Conservation (phyloP, 108 stramenopile species). For the Heterococcus sp. region DNA sequence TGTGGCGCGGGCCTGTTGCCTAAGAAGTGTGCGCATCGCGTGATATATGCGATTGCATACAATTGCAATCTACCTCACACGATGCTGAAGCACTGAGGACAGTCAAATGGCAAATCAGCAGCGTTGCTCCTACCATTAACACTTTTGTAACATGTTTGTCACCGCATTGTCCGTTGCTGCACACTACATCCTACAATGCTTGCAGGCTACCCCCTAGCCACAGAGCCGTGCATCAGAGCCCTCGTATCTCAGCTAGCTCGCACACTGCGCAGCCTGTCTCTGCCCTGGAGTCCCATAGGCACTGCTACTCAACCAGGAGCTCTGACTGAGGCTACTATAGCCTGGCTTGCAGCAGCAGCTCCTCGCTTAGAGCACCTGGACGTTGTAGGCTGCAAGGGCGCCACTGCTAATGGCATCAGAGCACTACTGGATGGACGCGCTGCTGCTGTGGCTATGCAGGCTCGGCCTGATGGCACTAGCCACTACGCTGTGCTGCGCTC, state of each 20-base stretch:
- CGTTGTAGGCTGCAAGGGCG: not conserved
- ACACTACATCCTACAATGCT: not conserved
- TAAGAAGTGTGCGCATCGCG: too few species aligned
- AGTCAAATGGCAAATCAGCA: not conserved
- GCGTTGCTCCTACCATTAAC: not conserved
- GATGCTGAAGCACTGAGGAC: too few species aligned
- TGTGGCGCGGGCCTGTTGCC: too few species aligned
- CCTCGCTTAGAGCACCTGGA: not conserved
- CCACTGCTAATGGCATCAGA: too few species aligned
- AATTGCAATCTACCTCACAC: too few species aligned
- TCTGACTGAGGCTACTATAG: not conserved
- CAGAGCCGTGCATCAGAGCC: not conserved
- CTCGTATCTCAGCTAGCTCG: not conserved
- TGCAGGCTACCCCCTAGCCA: not conserved
- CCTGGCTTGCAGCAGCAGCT: constrained; percentile 1
- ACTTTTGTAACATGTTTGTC: not conserved
- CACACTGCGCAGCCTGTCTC: not conserved
- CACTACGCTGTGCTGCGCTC: not conserved
- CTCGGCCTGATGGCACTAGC: too few species aligned
- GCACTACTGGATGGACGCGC: too few species aligned
- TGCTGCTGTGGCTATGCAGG: too few species aligned
- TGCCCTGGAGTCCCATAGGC: not conserved
- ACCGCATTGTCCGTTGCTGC: not conserved
- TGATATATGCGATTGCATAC: too few species aligned
- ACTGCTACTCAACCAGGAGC: too few species aligned